phyloP scores from a whole-genome alignment of 2,329 filamentous ascomycete species.

The Xylogone sp. region DNA sequence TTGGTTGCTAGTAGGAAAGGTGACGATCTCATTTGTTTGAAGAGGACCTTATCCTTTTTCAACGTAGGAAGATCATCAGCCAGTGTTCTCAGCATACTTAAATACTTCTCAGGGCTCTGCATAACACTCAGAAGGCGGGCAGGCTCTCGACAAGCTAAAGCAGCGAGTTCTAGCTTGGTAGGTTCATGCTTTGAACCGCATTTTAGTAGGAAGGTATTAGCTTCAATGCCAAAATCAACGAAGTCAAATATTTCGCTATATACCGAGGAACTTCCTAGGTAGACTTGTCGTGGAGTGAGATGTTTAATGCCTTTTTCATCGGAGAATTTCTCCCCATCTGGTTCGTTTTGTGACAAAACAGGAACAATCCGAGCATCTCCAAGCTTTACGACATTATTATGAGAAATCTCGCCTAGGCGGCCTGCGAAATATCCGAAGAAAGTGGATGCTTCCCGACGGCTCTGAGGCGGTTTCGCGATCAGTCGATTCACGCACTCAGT shows the following conservation, averaged over 20 bases:
- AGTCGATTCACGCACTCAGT: constrained; percentile 71
- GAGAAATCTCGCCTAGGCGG: constrained; percentile 69
- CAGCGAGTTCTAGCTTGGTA: constrained; percentile 79
- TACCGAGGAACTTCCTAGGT: constrained; percentile 65
- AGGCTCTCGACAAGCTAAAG: constrained; percentile 79
- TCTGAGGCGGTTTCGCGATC: constrained; percentile 66
- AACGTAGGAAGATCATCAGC: constrained; percentile 68
- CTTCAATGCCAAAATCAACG: constrained; percentile 85
- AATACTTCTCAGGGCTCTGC: constrained; percentile 79
- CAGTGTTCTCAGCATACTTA: constrained; percentile 75
- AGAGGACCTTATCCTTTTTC: constrained; percentile 75
- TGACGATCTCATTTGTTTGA: constrained; percentile 69
- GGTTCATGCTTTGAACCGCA: constrained; percentile 91
- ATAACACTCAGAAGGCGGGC: constrained; percentile 76
- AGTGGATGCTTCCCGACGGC: constrained; percentile 59
- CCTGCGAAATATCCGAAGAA: constrained; percentile 82
- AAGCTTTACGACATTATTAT: constrained; percentile 55
- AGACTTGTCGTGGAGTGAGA: constrained; percentile 70
- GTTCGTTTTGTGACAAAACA: constrained; percentile 38
- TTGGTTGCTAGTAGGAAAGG: constrained; percentile 81
- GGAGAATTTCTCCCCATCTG: constrained; percentile 37
- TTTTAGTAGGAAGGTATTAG: constrained; percentile 82
- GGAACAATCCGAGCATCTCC: constrained; percentile 69
- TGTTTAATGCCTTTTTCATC: constrained; percentile 43
- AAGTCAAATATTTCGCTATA: constrained; percentile 96